Base-by-base conservation (phyloP, 2,329 filamentous ascomycete genomes). In the Lachnellula suecica region DNA sequence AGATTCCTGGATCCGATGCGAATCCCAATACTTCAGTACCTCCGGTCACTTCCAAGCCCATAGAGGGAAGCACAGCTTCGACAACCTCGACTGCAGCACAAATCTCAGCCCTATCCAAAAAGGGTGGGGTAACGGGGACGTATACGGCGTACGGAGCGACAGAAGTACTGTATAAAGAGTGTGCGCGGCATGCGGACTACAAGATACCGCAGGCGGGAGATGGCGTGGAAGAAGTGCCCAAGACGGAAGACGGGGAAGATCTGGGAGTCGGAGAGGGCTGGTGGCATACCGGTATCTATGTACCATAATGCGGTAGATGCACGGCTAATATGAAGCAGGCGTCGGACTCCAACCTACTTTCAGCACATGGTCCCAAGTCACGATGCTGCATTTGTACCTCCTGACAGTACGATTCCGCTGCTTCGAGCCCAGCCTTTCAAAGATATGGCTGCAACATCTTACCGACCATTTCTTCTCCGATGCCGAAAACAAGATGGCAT, bases 371-470 rank as follows among this genome's bases (percentile, higher is more conserved):
- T 89, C 91, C 19, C 92, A 97, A 72, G 87, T 97, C 41, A 94
- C 92, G 31, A 96, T 96, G 79, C 81, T 99, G 53, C 93, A 99
- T 76, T 88, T 99, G 81, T 97, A 96, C 77, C 81, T 97, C 53
- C 73, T 97, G 54, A 88, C 89, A 50, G 88, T 89, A 43, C 88
- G 92, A 51, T 76, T 97, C 63, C 88, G 94, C 59, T 86, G 85
- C 70, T 83, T 97, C 62, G 85, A 89, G 20, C 75, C 78, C 49
- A 81, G 86, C 20, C 78, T 82, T 60, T 85, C 88, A 61, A 79
- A 83, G 55, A 81, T 83, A 52, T 96, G 91, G 85, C 90, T 95
- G 70, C 88, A 91, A 66, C 89, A 96, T 73, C 79, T 99, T 58
- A 83, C 94, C 43, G 92, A 99, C 73, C 91, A 97, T 71, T 97